phyloP scores from a whole-genome alignment of 202 grass and related monocot genomes.

The Saccharum hybrid region DNA sequence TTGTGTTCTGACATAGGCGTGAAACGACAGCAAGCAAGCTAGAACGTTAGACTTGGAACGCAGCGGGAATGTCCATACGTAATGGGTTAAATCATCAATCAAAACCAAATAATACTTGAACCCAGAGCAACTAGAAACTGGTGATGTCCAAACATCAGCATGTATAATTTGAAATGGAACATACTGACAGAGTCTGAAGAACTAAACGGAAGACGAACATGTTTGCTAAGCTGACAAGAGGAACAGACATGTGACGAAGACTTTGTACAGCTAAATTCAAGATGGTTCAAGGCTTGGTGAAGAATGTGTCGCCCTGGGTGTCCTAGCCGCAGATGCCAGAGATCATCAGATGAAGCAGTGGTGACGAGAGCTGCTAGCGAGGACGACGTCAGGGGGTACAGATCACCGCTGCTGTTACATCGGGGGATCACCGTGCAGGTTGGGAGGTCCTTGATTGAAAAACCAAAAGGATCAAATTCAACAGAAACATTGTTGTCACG shows the following conservation, averaged over 20 bases:
- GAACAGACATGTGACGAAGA: not conserved
- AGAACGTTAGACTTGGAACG: too few relatives aligned
- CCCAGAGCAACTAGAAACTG: too few relatives aligned
- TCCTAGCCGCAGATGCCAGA: too few relatives aligned
- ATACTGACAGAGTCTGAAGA: not conserved
- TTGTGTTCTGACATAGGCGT: too few relatives aligned
- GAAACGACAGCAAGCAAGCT: accelerated
- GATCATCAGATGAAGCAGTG: too few relatives aligned
- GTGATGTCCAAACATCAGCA: not conserved
- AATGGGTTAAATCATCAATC: too few relatives aligned
- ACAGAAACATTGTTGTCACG: not conserved
- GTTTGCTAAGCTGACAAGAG: not conserved
- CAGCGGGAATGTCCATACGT: too few relatives aligned
- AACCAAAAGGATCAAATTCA: not conserved
- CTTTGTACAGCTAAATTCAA: not conserved
- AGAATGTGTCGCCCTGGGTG: too few relatives aligned
- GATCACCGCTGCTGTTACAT: not conserved
- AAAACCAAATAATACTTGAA: too few relatives aligned
- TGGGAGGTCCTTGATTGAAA: not conserved
- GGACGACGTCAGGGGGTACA: not conserved
- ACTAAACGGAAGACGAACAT: not conserved
- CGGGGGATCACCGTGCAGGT: not conserved
- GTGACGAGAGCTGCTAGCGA: not conserved
- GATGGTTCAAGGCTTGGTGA: too few relatives aligned
- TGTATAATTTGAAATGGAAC: not conserved